A percentile compares a stretch with the other conserved stretches of the same genome.
phyloP scores from a whole-genome alignment of 176 grass and related monocot genomes.

The Saccharum officinarum region DNA sequence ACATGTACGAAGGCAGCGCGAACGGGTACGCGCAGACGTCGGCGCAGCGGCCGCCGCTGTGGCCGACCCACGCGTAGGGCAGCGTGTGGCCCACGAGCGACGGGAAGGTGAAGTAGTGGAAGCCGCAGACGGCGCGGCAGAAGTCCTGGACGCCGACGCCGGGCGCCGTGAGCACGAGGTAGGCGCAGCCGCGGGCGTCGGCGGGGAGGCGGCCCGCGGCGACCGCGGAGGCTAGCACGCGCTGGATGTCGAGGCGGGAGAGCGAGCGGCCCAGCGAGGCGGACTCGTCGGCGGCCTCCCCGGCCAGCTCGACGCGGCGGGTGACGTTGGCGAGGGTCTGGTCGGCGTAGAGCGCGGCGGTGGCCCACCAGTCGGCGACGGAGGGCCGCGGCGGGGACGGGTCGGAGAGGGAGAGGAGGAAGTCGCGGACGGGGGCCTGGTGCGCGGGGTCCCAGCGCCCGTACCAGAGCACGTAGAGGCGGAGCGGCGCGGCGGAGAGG shows the following conservation, averaged over 20 bases:
- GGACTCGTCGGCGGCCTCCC: conserved; percentile 44
- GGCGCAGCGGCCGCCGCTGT: conserved; percentile 57
- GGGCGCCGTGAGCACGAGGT: conserved; percentile 70
- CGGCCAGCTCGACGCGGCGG: conserved; percentile 34
- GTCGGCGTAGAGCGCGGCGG: conserved; percentile 63
- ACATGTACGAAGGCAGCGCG: conserved; percentile 47
- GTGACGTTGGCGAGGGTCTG: conserved; percentile 71
- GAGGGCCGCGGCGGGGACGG: conserved; percentile 40
- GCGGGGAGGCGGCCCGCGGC: conserved; percentile 44
- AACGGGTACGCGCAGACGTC: conserved; percentile 79
- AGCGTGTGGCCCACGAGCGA: conserved; percentile 72
- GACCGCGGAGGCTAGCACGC: conserved; percentile 58
- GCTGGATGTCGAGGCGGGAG: conserved; percentile 66
- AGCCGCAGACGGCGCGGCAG: conserved; percentile 70
- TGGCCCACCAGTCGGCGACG: conserved; percentile 66
- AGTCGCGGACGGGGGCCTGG: conserved; percentile 60
- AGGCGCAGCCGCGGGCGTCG: conserved; percentile 51
- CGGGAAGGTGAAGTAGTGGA: conserved; percentile 87
- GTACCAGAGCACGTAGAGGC: conserved; percentile 75
- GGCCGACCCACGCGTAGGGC: conserved; percentile 76
- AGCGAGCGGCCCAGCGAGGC: conserved; percentile 48
- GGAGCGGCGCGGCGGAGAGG: conserved; percentile 56
- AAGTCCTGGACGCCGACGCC: conserved; percentile 69
- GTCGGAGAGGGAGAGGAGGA: conserved; percentile 69
- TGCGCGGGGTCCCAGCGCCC: conserved; percentile 52